Evolutionary conservation across 164 flowering plant species (phyloP).

Genomic region (Vitis amurensis): DNA sequence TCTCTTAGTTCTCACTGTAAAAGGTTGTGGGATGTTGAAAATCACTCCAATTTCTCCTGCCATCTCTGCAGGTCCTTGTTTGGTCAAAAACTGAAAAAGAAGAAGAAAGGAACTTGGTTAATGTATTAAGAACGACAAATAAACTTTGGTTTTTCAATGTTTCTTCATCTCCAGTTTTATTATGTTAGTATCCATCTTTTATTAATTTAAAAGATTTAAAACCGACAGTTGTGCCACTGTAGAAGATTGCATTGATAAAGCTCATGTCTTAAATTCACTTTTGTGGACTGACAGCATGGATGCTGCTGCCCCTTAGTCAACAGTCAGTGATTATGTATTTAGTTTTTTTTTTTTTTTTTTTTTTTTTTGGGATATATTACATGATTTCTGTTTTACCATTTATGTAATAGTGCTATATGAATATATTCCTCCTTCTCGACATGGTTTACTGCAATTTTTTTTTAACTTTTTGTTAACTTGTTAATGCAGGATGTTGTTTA

Average conservation of each 20-base stretch:
- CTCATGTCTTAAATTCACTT: neutral
- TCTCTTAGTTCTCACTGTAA: constrained; percentile 80
- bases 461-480: neutral
- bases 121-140: no score
- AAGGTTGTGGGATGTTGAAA: constrained; percentile 84
- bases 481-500: constrained; percentile 6
- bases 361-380: neutral
- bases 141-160: no score
- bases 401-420: neutral
- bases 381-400: neutral
- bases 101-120: neutral
- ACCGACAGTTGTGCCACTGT: neutral
- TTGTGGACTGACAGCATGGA: neutral
- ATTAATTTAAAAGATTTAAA: neutral
- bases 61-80: constrained; percentile 61
- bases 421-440: neutral
- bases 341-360: neutral
- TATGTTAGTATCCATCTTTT: no score
- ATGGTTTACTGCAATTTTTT: neutral
- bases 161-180: no score
- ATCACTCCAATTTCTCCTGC: constrained; percentile 85
- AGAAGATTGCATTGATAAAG: no score
- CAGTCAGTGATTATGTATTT: neutral
- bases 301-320: neutral
- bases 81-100: constrained; percentile 53